Conservation (phyloP, 129 eudicot species). For the Heracleum sosnowskyi region DNA sequence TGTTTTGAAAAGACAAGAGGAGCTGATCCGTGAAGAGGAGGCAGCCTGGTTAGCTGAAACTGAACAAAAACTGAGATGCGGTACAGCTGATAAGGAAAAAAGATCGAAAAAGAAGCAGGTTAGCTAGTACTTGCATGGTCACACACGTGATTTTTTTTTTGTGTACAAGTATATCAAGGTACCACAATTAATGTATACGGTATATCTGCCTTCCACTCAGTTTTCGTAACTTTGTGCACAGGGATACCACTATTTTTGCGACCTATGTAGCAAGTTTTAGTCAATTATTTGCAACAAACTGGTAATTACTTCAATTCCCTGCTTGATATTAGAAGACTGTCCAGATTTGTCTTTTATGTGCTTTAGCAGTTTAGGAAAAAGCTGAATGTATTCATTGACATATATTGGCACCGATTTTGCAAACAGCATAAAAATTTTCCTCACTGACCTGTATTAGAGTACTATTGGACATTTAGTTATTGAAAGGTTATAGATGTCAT, state of each 20-base stretch:
- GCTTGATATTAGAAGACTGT: too few relatives aligned
- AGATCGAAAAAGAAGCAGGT: too few relatives aligned
- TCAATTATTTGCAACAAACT: background rate
- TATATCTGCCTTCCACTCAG: background rate
- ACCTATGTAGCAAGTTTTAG: background rate
- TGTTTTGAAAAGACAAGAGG: constrained; percentile 92
- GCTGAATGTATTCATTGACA: too few relatives aligned
- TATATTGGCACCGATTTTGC: too few relatives aligned
- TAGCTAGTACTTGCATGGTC: background rate
- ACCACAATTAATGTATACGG: background rate
- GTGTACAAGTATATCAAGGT: background rate
- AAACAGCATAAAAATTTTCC: too few relatives aligned
- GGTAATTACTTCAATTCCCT: too few relatives aligned
- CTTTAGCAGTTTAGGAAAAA: too few relatives aligned
- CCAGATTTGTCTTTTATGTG: too few relatives aligned
- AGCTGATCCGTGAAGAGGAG: constrained; percentile 95
- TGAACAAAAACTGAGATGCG: constrained; percentile 79
- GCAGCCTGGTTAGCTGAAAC: constrained; percentile 71
- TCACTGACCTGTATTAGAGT: too few relatives aligned
- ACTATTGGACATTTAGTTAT: too few relatives aligned
- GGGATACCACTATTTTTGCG: background rate
- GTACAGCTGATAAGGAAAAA: constrained; percentile 64
- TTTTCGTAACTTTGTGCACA: background rate
- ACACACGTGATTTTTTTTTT: background rate
- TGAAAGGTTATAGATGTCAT: too few relatives aligned